phyloP scores from a whole-genome alignment of 495 filamentous ascomycete genomes.

The Oleoguttula mirabilis region DNA sequence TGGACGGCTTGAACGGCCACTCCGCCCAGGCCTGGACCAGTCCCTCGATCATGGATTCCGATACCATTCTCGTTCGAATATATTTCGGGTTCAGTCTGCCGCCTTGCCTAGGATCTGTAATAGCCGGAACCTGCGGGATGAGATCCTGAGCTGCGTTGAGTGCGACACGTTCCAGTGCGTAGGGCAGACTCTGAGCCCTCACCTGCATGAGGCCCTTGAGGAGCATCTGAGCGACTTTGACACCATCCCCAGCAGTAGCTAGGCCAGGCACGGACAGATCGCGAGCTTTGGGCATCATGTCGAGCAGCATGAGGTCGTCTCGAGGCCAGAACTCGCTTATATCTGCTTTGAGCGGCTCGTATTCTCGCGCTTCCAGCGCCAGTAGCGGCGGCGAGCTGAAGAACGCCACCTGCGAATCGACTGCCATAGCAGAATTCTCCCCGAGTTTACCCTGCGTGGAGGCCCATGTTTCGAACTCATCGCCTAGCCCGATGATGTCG shows the following conservation, averaged over 20 bases:
- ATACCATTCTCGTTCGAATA: slow-evolving; percentile 24
- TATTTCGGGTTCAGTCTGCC: slow-evolving; percentile 24
- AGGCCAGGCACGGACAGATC: slow-evolving; percentile 8
- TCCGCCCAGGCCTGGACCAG: slow-evolving; percentile 27
- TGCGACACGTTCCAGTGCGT: slow-evolving; percentile 21
- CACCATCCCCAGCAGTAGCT: slow-evolving; percentile 1
- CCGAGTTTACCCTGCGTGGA: too few species aligned
- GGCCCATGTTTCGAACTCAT: too few species aligned
- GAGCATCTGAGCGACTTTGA: slow-evolving; percentile 10
- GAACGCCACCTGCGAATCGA: slow-evolving; percentile 12
- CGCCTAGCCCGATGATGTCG: too few species aligned
- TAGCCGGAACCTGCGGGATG: slow-evolving; percentile 20
- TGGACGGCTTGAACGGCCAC: slow-evolving; percentile 29
- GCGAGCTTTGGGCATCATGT: slow-evolving; percentile 18
- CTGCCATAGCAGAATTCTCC: too few species aligned
- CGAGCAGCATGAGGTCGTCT: slow-evolving; percentile 16
- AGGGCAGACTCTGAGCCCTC: slow-evolving; percentile 1
- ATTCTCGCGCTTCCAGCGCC: slow-evolving; percentile 6
- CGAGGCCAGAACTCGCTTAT: slow-evolving; percentile 9
- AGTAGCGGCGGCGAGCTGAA: slow-evolving; percentile 3
- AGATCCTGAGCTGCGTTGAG: slow-evolving; percentile 28
- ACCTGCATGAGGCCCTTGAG: slow-evolving; percentile 11
- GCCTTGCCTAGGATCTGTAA: slow-evolving; percentile 28
- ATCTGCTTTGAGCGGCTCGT: slow-evolving; percentile 14
- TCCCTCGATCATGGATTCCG: slow-evolving; percentile 26